Evolutionary conservation across 1,139 yeast species (phyloP).

Genomic region (Taphrina deformans): DNA sequence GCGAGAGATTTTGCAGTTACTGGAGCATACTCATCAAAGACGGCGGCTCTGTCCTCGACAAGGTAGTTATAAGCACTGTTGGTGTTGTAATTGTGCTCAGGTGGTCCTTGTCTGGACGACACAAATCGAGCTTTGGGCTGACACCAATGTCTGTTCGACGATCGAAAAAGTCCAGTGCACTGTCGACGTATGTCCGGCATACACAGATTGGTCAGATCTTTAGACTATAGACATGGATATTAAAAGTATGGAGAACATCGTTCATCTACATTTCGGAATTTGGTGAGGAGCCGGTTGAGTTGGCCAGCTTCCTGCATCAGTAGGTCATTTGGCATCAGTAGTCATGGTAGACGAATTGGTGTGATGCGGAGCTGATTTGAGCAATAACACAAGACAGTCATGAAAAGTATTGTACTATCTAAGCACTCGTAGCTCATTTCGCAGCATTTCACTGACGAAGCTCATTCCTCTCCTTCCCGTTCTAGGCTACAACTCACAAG

Average conservation of each 20-base stretch:
- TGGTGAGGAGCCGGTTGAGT: background rate
- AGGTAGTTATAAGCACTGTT: constrained; percentile 28
- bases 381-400: background rate
- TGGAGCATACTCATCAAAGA: constrained; percentile 10
- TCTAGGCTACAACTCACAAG: background rate
- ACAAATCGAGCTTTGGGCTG: background rate
- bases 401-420: background rate
- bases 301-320: background rate
- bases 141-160: background rate
- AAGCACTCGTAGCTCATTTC: background rate
- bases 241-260: no score
- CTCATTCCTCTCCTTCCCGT: background rate
- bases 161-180: background rate
- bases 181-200: background rate
- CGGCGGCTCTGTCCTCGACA: constrained; percentile 30
- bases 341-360: no score
- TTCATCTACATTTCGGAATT: background rate
- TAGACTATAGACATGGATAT: no score
- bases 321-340: no score
- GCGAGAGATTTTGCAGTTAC: constrained; percentile 27
- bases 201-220: background rate
- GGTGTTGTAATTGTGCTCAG: constrained; percentile 30
- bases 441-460: background rate
- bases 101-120: constrained; percentile 1
- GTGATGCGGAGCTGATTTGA: no score